Conservation (phyloP, 1,284 basidiomycete species). For the Ganoderma lucidum region DNA sequence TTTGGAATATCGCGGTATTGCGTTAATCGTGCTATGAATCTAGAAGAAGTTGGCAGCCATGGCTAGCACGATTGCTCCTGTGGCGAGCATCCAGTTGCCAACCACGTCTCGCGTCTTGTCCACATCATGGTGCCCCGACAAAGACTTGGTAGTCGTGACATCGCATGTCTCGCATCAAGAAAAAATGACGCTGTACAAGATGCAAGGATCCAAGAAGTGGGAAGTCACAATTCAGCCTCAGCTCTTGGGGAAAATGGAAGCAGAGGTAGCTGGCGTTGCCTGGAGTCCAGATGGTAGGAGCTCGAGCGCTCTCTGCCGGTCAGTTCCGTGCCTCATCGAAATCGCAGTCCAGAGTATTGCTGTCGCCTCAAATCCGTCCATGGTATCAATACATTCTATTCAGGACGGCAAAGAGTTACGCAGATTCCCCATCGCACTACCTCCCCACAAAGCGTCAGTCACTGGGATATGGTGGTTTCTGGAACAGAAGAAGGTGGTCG, state of each 20-base stretch:
- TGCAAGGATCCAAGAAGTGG: slow-evolving; percentile 82
- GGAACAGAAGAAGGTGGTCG: slow-evolving; percentile 51
- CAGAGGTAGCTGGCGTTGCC: slow-evolving; percentile 64
- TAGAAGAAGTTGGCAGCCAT: slow-evolving; percentile 5
- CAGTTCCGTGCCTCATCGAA: slow-evolving; percentile 26
- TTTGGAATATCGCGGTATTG: too few relatives aligned
- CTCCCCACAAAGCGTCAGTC: neutral
- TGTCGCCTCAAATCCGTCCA: slow-evolving; percentile 72
- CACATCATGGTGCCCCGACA: slow-evolving; percentile 84
- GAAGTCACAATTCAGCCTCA: slow-evolving; percentile 63
- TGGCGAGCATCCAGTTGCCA: slow-evolving; percentile 66
- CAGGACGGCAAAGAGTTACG: slow-evolving; percentile 62
- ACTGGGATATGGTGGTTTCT: slow-evolving; percentile 72
- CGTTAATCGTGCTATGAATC: slow-evolving; percentile 8
- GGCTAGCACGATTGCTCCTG: slow-evolving; percentile 57
- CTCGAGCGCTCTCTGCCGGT: slow-evolving; percentile 14
- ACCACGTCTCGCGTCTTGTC: slow-evolving; percentile 62
- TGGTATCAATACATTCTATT: slow-evolving; percentile 74
- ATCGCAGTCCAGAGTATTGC: slow-evolving; percentile 73
- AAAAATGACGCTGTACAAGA: slow-evolving; percentile 79
- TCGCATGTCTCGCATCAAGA: slow-evolving; percentile 71
- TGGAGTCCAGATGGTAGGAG: slow-evolving; percentile 84
- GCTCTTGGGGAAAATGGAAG: slow-evolving; percentile 44
- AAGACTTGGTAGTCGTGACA: slow-evolving; percentile 77
- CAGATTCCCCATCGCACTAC: neutral